A percentile compares a stretch with the other conserved stretches of the same genome.
Evolutionary conservation across 2,329 filamentous ascomycete genomes (phyloP).

Genomic region (Huntiella moniliformis): DNA sequence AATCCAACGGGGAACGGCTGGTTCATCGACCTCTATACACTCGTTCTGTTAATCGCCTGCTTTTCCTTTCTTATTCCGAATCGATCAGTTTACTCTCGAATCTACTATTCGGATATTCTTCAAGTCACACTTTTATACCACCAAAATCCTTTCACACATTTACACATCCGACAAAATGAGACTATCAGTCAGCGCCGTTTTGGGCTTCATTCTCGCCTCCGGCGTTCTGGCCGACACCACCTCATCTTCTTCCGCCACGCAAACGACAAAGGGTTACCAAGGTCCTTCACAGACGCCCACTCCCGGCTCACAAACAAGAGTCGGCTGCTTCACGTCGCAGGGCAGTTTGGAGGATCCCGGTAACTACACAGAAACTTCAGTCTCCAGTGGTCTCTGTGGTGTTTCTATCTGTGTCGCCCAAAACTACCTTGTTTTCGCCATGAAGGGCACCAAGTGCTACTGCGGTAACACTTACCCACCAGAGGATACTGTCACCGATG

Average conservation of each 20-base stretch:
- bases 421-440: conserved; percentile 39
- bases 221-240: background rate
- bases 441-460: conserved; percentile 46
- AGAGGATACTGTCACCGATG: conserved; percentile 30
- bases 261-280: conserved; percentile 15
- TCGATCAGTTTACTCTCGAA: background rate
- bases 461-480: conserved; percentile 56
- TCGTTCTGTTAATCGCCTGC: background rate
- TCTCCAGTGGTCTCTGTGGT: conserved; percentile 26
- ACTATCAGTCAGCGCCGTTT: conserved; percentile 5
- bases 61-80: background rate
- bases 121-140: background rate
- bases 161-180: conserved; percentile 6
- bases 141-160: background rate
- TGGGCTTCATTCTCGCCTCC: conserved; percentile 1
- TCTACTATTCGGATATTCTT: too few species aligned
- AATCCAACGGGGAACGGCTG: conserved; percentile 9
- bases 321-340: conserved; percentile 31
- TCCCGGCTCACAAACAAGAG: conserved; percentile 22
- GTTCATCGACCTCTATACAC: conserved; percentile 8
- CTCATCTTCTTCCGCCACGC: conserved; percentile 10
- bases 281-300: conserved; percentile 21
- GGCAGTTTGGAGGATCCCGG: conserved; percentile 22
- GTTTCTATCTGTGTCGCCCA: conserved; percentile 21
- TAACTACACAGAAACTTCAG: conserved; percentile 12